These are phyloP conservation scores for Neurospora hispaniola DNA, from an alignment of 495 filamentous ascomycete species.

Conservation along the genomic window DNA sequence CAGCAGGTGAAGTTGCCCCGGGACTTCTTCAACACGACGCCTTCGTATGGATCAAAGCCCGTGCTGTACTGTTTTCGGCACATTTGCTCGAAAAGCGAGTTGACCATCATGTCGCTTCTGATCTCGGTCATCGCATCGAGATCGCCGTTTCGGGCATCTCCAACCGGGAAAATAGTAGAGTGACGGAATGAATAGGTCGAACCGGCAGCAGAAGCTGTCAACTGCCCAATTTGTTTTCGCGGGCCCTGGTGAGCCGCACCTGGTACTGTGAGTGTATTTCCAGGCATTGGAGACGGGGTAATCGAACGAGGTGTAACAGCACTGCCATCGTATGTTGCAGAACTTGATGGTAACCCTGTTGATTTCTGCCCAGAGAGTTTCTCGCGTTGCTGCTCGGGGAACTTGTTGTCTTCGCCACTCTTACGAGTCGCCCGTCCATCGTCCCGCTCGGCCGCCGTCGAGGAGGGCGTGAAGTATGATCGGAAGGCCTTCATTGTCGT, in stretches of 20 bases:
- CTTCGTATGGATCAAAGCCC: conserved; percentile 43
- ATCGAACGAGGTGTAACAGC: not conserved
- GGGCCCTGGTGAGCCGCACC: conserved; percentile 5
- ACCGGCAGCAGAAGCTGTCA: not conserved
- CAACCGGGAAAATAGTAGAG: conserved; percentile 35
- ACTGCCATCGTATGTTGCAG: not conserved
- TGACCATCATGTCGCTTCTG: conserved; percentile 49
- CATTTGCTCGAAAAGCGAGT: conserved; percentile 51
- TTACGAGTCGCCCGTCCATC: not conserved
- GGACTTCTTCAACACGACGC: conserved; percentile 48
- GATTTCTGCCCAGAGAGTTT: not conserved
- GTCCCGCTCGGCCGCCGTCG: not conserved
- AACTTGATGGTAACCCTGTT: not conserved
- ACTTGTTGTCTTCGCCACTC: not conserved
- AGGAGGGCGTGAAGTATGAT: conserved; percentile 14
- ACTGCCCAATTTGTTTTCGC: not conserved
- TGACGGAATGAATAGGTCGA: conserved; percentile 9
- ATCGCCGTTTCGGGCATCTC: conserved; percentile 34
- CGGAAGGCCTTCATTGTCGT: conserved; percentile 17
- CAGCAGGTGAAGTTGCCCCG: conserved; percentile 43
- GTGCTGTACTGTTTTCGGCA: conserved; percentile 46
- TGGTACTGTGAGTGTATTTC: conserved; percentile 9
- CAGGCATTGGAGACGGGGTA: not conserved
- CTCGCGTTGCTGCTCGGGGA: not conserved
- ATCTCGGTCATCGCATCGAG: conserved; percentile 38